phyloP scores from a whole-genome alignment of 371 early-diverging fungal genomes.

The Choanephora cucurbitarum region DNA sequence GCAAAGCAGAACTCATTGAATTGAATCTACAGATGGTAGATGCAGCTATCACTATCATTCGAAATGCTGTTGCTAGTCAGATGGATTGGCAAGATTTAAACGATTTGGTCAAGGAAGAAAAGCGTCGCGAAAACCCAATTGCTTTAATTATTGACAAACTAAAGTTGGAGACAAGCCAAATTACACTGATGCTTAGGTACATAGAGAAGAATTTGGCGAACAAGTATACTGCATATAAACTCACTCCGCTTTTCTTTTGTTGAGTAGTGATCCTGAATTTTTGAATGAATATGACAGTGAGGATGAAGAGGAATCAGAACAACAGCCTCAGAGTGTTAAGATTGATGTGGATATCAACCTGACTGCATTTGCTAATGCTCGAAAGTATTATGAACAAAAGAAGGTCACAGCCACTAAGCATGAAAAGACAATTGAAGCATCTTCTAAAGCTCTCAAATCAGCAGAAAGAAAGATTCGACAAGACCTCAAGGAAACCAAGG shows the following conservation, averaged over 20 bases:
- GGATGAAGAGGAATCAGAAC: slow-evolving; percentile 45
- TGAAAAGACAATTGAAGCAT: slow-evolving; percentile 86
- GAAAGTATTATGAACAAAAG: slow-evolving; percentile 86
- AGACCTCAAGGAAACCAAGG: slow-evolving; percentile 76
- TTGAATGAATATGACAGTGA: slow-evolving; percentile 33
- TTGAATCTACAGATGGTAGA: slow-evolving; percentile 83
- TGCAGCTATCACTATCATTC: slow-evolving; percentile 81
- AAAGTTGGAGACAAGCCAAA: slow-evolving; percentile 75
- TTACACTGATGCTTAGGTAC: slow-evolving; percentile 61
- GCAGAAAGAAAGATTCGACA: slow-evolving; percentile 88
- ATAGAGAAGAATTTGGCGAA: no score
- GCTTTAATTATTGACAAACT: slow-evolving; percentile 74
- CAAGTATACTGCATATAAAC: no score
- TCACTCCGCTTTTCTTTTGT: no score
- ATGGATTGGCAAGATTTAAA: slow-evolving; percentile 97
- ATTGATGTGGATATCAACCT: slow-evolving; percentile 87
- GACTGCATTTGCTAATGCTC: slow-evolving; percentile 92
- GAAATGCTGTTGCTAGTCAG: slow-evolving; percentile 86
- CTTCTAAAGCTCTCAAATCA: slow-evolving; percentile 82
- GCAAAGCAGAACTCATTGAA: slow-evolving; percentile 84
- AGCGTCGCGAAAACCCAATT: slow-evolving; percentile 75
- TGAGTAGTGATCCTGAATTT: slow-evolving; percentile 35
- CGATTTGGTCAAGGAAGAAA: slow-evolving; percentile 84
- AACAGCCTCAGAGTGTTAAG: slow-evolving; percentile 35
- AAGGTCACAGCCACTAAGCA: slow-evolving; percentile 84